phyloP scores from a whole-genome alignment of 805 yeast genomes.

The Candida chilensis region DNA sequence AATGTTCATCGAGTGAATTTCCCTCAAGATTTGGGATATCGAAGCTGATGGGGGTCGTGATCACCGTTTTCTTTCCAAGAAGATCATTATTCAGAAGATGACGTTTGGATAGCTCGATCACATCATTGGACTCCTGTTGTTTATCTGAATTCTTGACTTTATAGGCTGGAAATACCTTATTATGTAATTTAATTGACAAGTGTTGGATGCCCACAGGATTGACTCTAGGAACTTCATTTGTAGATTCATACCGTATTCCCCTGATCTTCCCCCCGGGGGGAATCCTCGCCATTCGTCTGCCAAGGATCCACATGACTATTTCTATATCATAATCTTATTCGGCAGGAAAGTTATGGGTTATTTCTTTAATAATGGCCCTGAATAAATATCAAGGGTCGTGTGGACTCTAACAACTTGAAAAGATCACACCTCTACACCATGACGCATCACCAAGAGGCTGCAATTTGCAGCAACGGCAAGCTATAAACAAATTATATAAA shows the following conservation, averaged over 20 bases:
- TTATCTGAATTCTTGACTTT: slow-evolving; percentile 16
- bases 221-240: slow-evolving; percentile 39
- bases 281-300: too few relatives aligned
- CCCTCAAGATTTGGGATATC: slow-evolving; percentile 73
- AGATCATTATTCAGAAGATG: slow-evolving; percentile 56
- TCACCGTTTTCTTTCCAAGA: slow-evolving; percentile 65
- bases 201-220: slow-evolving; percentile 81
- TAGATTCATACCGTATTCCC: slow-evolving; percentile 1
- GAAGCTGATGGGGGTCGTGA: slow-evolving; percentile 49
- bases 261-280: too few relatives aligned
- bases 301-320: too few relatives aligned
- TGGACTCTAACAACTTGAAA: too few relatives aligned
- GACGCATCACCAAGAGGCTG: too few relatives aligned
- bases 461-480: too few relatives aligned
- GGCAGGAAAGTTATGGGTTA: too few relatives aligned
- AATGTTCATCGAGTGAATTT: slow-evolving; percentile 71
- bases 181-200: slow-evolving; percentile 47
- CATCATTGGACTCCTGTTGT: slow-evolving; percentile 14
- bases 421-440: too few relatives aligned
- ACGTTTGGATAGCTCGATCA: slow-evolving; percentile 42
- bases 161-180: slow-evolving; percentile 47
- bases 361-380: too few relatives aligned
- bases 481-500: too few relatives aligned
- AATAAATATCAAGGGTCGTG: too few relatives aligned
- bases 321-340: too few relatives aligned